These are phyloP conservation scores for Inga oerstediana DNA, from an alignment of 306 rosid species.

Conservation along the genomic window DNA sequence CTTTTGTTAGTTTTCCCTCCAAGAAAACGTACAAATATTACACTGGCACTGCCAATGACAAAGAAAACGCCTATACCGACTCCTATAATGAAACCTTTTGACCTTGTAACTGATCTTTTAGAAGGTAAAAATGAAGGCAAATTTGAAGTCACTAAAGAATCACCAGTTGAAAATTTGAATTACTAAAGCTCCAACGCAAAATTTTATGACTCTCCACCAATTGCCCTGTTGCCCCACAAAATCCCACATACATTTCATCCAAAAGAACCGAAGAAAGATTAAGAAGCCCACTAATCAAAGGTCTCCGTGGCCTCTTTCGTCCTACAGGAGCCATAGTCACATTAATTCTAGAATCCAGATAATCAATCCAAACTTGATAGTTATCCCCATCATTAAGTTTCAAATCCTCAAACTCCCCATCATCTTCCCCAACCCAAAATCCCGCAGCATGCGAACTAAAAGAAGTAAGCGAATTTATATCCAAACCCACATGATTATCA, in stretches of 20 bases:
- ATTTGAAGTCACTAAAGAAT: slow-evolving; percentile 49
- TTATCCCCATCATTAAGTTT: slow-evolving; percentile 48
- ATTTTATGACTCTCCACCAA: slow-evolving; percentile 56
- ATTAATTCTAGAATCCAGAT: slow-evolving; percentile 41
- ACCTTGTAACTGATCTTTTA: slow-evolving; percentile 25
- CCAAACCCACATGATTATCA: slow-evolving; percentile 57
- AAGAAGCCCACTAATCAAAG: slow-evolving; percentile 51
- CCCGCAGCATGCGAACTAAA: slow-evolving; percentile 45
- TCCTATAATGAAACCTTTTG: slow-evolving; percentile 47
- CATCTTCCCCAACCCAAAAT: slow-evolving; percentile 42
- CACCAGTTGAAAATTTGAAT: slow-evolving; percentile 52
- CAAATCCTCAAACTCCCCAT: slow-evolving; percentile 33
- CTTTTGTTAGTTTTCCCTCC: slow-evolving; percentile 38
- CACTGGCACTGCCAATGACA: slow-evolving; percentile 27
- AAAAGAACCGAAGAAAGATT: slow-evolving; percentile 52
- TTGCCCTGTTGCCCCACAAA: slow-evolving; percentile 53
- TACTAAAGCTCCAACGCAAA: slow-evolving; percentile 60
- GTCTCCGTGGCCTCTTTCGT: slow-evolving; percentile 37
- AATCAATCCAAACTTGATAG: slow-evolving; percentile 65
- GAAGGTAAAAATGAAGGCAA: slow-evolving; percentile 62
- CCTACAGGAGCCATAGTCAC: slow-evolving; percentile 54
- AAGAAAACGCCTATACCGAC: slow-evolving; percentile 37
- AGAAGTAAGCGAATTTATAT: slow-evolving; percentile 51
- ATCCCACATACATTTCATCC: slow-evolving; percentile 56
- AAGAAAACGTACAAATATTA: slow-evolving; percentile 16